Evolutionary conservation across 2,329 filamentous ascomycete genomes (phyloP), one percentile per base, ranked within the genome.

Genomic region (Fusarium dlaminii): DNA sequence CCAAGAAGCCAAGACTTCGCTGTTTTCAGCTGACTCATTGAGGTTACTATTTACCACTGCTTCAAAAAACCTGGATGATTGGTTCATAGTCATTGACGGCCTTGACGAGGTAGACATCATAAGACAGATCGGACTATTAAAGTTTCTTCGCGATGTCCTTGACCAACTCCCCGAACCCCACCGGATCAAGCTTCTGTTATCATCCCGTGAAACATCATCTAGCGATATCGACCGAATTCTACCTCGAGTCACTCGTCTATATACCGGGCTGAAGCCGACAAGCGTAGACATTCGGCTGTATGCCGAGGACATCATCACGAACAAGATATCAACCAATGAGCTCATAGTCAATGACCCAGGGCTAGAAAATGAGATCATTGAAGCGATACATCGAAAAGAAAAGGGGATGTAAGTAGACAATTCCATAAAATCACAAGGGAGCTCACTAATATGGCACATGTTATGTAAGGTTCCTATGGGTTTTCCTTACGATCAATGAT

Each of bases 391-490:
- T 29, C 34, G 8, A 9, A 63, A 57, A 37, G 60, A 63, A 32
- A 54, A 57, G 5, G 60, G 60, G 24, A 48, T 57, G 51, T 57
- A 27, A 39, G 60, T n/a, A 20, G 3, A 20, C 2, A 18, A 3
- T 13, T 7, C 2, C 1, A 10, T 12, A 4, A 10, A 3, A 13
- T 13, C 7, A 4, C 14, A 12, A 14, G 5, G 12, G 6, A 17
- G 8, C 14, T 27, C 2, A 18, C 56, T 59, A 36, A 48, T 15
- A 7, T 29, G 6, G 1, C 6, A 10, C 9, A 20, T 43, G 17
- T 18, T 9, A n/a, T 10, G 27, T 3, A 12, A 73, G 72, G 73
- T 74, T 75, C 14, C 24, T 74, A 2, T 74, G 72, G 73, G 68
- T 24, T 3, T 70, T 52, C 17, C 61, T 74, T 2, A 51, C 60